phyloP scores from a whole-genome alignment of 305 asterid genomes.

The Andrographis paniculata region DNA sequence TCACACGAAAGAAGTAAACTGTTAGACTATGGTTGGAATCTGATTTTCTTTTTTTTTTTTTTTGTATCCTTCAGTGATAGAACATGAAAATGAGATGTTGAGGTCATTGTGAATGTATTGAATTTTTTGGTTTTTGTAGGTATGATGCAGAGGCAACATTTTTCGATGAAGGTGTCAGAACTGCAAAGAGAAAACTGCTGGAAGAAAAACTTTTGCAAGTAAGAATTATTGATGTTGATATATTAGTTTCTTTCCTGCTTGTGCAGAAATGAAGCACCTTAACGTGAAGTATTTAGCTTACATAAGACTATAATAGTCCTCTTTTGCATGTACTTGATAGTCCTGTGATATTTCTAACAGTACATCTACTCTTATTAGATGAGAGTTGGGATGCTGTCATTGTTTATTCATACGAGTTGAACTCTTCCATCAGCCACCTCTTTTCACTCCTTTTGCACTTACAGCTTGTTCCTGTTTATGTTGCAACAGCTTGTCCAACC shows the following conservation, averaged over 20 bases:
- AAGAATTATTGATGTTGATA: conserved; percentile 16
- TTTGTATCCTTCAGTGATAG: conserved; percentile 7
- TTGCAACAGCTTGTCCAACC: conserved; percentile 84
- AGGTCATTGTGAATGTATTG: conserved; percentile 15
- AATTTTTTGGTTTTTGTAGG: conserved; percentile 26
- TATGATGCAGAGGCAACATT: conserved; percentile 48
- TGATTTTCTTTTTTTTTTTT: conserved; percentile 9
- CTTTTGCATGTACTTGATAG: background rate
- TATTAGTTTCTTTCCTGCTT: conserved; percentile 7
- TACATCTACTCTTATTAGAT: background rate
- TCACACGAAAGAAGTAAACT: background rate
- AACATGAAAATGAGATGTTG: conserved; percentile 6
- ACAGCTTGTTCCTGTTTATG: conserved; percentile 14
- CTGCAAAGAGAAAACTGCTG: conserved; percentile 50
- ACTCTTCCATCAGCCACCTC: conserved; percentile 1
- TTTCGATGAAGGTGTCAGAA: conserved; percentile 55
- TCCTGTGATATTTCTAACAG: conserved; percentile 4
- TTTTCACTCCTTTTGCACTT: conserved; percentile 11
- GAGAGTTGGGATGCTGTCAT: background rate
- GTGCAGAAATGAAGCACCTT: background rate
- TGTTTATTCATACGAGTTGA: background rate
- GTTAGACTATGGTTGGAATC: conserved; percentile 3
- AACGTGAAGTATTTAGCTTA: background rate
- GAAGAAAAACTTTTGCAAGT: conserved; percentile 60
- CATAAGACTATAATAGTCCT: background rate